Base-by-base conservation (phyloP, 176 grass and related monocot species). In the Musa troglodytarum region DNA sequence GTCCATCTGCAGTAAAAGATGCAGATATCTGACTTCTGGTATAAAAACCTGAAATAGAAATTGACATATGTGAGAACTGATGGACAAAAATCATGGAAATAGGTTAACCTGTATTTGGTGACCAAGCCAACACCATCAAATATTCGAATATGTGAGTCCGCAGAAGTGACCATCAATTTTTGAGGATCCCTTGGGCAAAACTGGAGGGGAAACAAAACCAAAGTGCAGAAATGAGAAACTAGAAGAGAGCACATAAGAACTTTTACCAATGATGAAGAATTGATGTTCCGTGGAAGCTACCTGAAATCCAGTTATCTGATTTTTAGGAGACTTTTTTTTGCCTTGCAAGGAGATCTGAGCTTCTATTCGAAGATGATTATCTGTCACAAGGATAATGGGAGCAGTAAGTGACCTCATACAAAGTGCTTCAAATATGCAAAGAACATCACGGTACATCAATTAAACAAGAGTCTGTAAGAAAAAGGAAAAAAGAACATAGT, bases 111-210 rank as follows among this genome's bases (percentile, higher is more conserved):
- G 77, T 86, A 96, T 80, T 92, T 90, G 76, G 84, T 82, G 83
- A 84, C 86, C 83, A 96, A 83, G 56, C 68, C 76, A 34, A 62
- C 79, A 21, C 89, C 89, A 53, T 96, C 81, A 69, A 96, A 71
- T 75, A 96, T 96, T 86, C 76, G 84, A 78, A 96, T 85, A 82
- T 92, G 89, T 0, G 89, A 92, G 75, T 92, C 89, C 3, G 93
- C 93, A 76, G 85, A 96, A 74, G 87, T 92, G 59, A 96, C 85
- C 93, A 96, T 86, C 57, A 96, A 74, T 80, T 85, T 85, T 77
- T 78, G 83, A 49, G 69, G 50, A 80, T 90, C 84, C 53, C 22
- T 88, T 75, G 89, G 89, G 68, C 87, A 96, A 70, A 92, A 96
- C 93, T 96, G 83, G 20, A 25, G 84, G 12, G 2, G 9, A 63